Evolutionary conservation across 2,329 filamentous ascomycete genomes (phyloP), one percentile per base, ranked within the genome.

Genomic region (Claviceps sp.): DNA sequence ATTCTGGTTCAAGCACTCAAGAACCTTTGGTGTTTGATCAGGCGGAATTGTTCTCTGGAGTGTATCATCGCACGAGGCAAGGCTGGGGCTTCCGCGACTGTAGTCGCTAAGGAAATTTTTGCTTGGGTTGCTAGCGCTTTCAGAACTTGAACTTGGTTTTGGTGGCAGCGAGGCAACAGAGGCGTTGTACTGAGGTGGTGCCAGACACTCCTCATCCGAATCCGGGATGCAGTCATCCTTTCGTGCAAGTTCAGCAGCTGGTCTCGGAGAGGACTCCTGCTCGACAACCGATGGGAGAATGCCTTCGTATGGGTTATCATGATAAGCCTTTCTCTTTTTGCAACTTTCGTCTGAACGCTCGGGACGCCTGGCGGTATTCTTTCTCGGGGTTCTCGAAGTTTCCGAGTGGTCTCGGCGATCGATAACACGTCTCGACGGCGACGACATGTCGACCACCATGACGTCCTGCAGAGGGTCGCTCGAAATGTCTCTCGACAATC

Each of bases 131-230:
- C 17, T 39, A 13, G 42, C 19, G 13, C 38, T 47, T 16, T 14
- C 30, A 26, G 19, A 26, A n/a, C 45, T 54, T 48, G 45, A 45
- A 34, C 13, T 34, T 16, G 40, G 40, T 6, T 51, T 45, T 13
- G 42, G 24, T 2, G 42, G 10, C 19, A 13, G 48, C 30, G 34
- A 42, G 43, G 37, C 17, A n/a, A 19, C 39, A 26, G 52, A 45
- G 1, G 40, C 55, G 19, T 58, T 61, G 47, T 58, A 58, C 16
- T 62, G 64, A 19, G 60, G 65, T 59, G 51, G 61, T 54, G 59
- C 74, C 41, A 74, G 58, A 43, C 73, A 74, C 44, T 80, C 77
- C 44, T 80, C 77, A 45, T 81, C 78, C 0, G 78, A 81, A 57
- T 81, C 78, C 50, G 74, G 69, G 42, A 81, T 73, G 38, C 68